These are phyloP conservation scores for Moesziomyces sp. DNA, from an alignment of 1,284 basidiomycete species.

Conservation along the genomic window DNA sequence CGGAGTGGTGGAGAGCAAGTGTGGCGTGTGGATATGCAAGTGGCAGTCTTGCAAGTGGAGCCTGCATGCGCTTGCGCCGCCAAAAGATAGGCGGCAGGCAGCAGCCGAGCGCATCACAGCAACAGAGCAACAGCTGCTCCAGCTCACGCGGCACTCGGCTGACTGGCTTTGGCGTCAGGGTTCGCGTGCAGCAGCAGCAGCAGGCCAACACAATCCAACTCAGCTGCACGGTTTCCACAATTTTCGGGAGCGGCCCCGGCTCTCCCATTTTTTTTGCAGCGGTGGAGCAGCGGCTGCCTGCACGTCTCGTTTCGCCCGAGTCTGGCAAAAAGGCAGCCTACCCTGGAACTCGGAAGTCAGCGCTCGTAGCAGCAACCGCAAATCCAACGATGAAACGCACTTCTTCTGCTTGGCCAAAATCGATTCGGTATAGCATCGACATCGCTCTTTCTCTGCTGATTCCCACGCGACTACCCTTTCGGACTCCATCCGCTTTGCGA, in stretches of 20 bases:
- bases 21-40: not conserved
- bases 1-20: not conserved
- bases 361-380: not conserved
- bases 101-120: not conserved
- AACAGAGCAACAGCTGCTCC: constrained; percentile 1
- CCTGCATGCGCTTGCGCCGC: not conserved
- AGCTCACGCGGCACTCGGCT: constrained; percentile 19
- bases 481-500: not conserved
- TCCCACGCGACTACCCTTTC: not conserved
- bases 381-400: not conserved
- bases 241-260: too few species aligned
- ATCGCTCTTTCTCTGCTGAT: too few species aligned
- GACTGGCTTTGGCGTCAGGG: constrained; percentile 6
- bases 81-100: not conserved
- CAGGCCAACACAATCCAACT: not conserved
- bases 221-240: not conserved
- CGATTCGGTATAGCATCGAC: too few species aligned
- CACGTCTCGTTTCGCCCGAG: constrained; percentile 21
- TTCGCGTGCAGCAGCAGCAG: constrained; percentile 12
- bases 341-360: constrained; percentile 34
- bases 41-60: not conserved
- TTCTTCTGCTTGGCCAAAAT: not conserved
- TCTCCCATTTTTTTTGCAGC: not conserved
- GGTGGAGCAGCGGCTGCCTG: not conserved
- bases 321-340: not conserved